Base-by-base conservation (phyloP, 2,329 filamentous ascomycete species). In the Atkinsonella texensis region DNA sequence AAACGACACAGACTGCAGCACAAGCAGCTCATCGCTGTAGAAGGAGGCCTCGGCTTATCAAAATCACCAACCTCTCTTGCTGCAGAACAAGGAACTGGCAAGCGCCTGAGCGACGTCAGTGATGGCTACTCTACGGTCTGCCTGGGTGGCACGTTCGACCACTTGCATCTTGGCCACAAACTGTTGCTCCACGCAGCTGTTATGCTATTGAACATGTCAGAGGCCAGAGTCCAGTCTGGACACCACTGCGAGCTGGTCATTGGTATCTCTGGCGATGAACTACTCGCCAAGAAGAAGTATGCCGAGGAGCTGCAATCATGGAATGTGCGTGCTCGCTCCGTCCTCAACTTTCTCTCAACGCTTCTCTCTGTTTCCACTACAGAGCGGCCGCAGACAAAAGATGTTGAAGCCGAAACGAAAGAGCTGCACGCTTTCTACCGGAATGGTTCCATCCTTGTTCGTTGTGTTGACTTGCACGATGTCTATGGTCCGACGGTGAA, bases 151-250 rank as follows among this genome's bases (percentile, higher is more conserved):
- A 98, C 93, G 0, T 98, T 97, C 68, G 93, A 98, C 66, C 89
- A 97, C 68, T 77, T 98, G 20, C 93, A 98, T 64, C 83, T 87
- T 4, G 93, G 93, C 6, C 93, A 98, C 72, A 98, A 97, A 69
- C 75, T 97, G n/a, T 78, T 98, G 18, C 79, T 98, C 18, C 89
- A 90, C n/a, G 90, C 90, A 55, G 87, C 86, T 0, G 80, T 84
- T 0, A 79, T 96, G 52, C 76, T 89, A 9, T 40, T 54, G 40
- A 41, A 50, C 31, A n/a, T 38, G 0, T 9, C 13, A 40, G 41
- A 50, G 10, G n/a, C 33, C 9, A 17, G 38, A 18, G 11, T 18
- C 3, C 12, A 23, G n/a, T 13, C 42, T 8, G 39, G 10, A 1
- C 11, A 15, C 32, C 69, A 73, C 20, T 78, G 79, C 54, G 75